Evolutionary conservation across 2,329 filamentous ascomycete species (phyloP).

Genomic region (Penicillium expansum): DNA sequence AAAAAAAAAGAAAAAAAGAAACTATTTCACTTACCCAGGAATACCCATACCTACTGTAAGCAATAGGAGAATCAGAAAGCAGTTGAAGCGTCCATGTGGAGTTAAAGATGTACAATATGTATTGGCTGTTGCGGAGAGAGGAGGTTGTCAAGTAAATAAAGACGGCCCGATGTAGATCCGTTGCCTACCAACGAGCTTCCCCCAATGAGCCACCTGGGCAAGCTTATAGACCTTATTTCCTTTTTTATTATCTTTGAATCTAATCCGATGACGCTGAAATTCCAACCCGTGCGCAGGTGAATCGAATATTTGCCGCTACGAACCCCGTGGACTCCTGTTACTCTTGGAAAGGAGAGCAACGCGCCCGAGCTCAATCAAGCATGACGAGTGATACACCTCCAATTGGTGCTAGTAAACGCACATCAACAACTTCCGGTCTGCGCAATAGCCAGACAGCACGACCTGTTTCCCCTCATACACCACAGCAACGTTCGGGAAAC

Average conservation of each 20-base stretch:
- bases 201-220: background rate
- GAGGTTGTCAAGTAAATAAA: conserved; percentile 26
- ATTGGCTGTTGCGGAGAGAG: background rate
- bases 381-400: conserved; percentile 24
- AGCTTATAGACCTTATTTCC: background rate
- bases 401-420: conserved; percentile 26
- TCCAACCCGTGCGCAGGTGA: conserved; percentile 1
- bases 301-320: conserved; percentile 3
- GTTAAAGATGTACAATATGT: background rate
- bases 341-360: conserved; percentile 13
- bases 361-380: conserved; percentile 8
- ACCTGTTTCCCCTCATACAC: conserved; percentile 60
- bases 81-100: conserved; percentile 9
- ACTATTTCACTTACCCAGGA: conserved; percentile 42
- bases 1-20: background rate
- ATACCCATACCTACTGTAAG: conserved; percentile 40
- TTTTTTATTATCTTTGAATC: background rate
- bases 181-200: conserved; percentile 9
- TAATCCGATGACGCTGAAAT: conserved; percentile 11
- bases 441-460: conserved; percentile 31
- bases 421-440: conserved; percentile 27
- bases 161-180: conserved; percentile 40
- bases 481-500: conserved; percentile 50
- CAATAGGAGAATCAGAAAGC: conserved; percentile 1
- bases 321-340: conserved; percentile 5